phyloP scores from a whole-genome alignment of 345 rosid genomes.

The Populus simonii region DNA sequence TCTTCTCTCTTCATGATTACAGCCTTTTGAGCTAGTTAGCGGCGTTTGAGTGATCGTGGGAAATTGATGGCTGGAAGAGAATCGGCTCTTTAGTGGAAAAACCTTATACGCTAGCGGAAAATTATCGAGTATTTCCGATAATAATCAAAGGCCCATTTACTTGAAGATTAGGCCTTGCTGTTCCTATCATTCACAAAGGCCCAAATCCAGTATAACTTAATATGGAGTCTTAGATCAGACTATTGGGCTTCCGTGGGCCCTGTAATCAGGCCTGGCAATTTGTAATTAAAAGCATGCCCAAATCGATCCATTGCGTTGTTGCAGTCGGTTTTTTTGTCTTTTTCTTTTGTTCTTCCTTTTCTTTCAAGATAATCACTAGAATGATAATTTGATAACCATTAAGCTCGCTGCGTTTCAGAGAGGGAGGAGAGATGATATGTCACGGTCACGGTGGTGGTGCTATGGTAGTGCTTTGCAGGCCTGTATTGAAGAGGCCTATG shows the following conservation, averaged over 20 bases:
- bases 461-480: slow-evolving; percentile 24
- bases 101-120: background rate
- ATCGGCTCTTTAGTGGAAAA: no score
- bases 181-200: background rate
- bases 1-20: background rate
- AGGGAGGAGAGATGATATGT: slow-evolving; percentile 32
- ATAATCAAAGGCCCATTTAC: background rate
- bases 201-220: background rate
- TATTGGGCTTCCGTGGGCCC: background rate
- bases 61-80: no score
- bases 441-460: slow-evolving; percentile 17
- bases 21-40: background rate
- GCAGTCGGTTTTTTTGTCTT: background rate
- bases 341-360: background rate
- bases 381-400: background rate
- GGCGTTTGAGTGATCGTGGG: background rate
- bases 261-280: background rate
- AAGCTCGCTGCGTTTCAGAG: background rate
- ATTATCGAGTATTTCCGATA: background rate
- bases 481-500: slow-evolving; percentile 9
- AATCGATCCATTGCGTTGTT: background rate
- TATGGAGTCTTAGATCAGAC: background rate
- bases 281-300: background rate
- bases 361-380: background rate
- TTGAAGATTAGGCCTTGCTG: background rate